A percentile compares a stretch with the other conserved stretches of the same genome.
Conservation (phyloP, 139 green algal genomes). For the Ettlia oleoabundans region DNA sequence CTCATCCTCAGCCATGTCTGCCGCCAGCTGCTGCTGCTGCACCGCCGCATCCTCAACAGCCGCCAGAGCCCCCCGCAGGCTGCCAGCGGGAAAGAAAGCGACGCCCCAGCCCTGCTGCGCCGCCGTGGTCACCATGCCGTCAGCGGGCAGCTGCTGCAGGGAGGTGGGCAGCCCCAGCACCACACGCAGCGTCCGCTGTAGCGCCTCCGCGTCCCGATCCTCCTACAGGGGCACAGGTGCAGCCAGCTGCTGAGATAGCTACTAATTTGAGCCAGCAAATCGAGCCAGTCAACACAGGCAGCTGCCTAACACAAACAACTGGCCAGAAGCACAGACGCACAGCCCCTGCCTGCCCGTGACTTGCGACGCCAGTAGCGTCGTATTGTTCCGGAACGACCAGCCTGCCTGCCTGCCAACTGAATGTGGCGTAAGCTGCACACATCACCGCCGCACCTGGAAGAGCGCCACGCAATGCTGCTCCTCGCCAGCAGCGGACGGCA, state of each 20-base stretch:
- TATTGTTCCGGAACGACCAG: too few relatives aligned
- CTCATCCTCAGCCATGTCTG: not conserved
- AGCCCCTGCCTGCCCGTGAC: too few relatives aligned
- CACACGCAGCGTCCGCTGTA: not conserved
- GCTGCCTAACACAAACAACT: too few relatives aligned
- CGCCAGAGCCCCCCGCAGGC: not conserved
- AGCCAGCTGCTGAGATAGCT: too few relatives aligned
- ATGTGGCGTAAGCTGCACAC: not conserved
- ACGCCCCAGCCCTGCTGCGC: not conserved
- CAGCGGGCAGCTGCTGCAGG: not conserved
- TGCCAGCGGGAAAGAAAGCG: constrained; percentile 15
- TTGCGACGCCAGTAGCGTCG: too few relatives aligned
- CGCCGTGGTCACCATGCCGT: not conserved
- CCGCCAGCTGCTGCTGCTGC: constrained; percentile 3
- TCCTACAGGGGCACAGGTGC: not conserved
- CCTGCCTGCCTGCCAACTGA: not conserved
- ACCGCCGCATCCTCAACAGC: not conserved
- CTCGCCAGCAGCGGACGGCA: not conserved
- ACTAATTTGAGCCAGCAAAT: too few relatives aligned
- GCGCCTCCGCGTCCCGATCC: not conserved
- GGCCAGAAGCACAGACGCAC: too few relatives aligned
- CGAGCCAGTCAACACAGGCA: too few relatives aligned
- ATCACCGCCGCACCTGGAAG: not conserved
- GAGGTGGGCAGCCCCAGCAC: not conserved
- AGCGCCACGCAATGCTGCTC: constrained; percentile 23